A percentile compares a stretch with the other conserved stretches of the same genome.
phyloP scores from a whole-genome alignment of 2,329 filamentous ascomycete species.

The Apiospora sp. region DNA sequence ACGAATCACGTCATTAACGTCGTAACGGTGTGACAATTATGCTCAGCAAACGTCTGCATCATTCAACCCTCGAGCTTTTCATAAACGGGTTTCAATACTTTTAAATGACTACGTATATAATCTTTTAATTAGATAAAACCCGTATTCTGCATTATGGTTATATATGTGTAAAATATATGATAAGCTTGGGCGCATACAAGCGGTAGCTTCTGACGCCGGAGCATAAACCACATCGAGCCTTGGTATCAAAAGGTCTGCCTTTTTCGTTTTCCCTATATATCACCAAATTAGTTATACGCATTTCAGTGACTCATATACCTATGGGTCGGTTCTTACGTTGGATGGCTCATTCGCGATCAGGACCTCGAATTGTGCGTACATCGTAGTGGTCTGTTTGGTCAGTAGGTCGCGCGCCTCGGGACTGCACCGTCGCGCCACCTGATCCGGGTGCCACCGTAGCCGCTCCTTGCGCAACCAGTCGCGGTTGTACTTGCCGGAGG shows the following conservation, averaged over 20 bases:
- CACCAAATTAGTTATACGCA: background rate
- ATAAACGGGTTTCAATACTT: too few relatives aligned
- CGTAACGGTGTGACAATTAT: too few relatives aligned
- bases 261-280: background rate
- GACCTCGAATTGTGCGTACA: background rate
- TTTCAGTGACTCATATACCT: background rate
- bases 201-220: too few relatives aligned
- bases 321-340: background rate
- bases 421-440: background rate
- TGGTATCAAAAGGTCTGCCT: background rate
- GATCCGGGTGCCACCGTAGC: background rate
- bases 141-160: too few relatives aligned
- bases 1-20: too few relatives aligned
- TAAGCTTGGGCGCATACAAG: too few relatives aligned
- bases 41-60: too few relatives aligned
- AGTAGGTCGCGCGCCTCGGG: background rate
- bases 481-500: background rate
- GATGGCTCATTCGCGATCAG: background rate
- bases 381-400: background rate
- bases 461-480: constrained; percentile 9
- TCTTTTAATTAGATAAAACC: too few relatives aligned
- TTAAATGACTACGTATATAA: too few relatives aligned
- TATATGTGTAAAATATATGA: too few relatives aligned
- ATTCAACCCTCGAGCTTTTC: too few relatives aligned
- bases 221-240: background rate